These are phyloP conservation scores for Anthoceros angustus DNA, from an alignment of 225 moss, liverwort and hornwort species.

Conservation along the genomic window DNA sequence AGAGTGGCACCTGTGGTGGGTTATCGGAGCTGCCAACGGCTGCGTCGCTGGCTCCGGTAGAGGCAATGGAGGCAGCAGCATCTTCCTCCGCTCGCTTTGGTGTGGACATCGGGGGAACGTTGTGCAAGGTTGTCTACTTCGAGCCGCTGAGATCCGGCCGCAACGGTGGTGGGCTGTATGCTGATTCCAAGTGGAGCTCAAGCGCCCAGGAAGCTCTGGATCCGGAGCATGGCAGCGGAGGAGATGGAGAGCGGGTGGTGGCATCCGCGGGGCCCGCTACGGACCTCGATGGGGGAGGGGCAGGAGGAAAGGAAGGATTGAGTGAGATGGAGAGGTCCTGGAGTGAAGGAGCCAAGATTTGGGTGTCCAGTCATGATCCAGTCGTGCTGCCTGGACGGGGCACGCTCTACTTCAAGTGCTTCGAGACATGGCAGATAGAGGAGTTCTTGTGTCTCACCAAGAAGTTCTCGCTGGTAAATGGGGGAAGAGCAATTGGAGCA, in stretches of 20 bases:
- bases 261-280: neutral
- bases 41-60: too few species aligned
- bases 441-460: slow-evolving; percentile 64
- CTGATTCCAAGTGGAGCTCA: neutral
- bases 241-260: neutral
- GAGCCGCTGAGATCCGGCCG: slow-evolving; percentile 31
- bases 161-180: neutral
- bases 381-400: slow-evolving; percentile 66
- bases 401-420: slow-evolving; percentile 82
- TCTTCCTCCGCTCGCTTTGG: slow-evolving; percentile 56
- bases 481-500: slow-evolving; percentile 67
- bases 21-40: too few species aligned
- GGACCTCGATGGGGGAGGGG: neutral
- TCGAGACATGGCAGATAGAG: slow-evolving; percentile 82
- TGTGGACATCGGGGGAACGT: slow-evolving; percentile 73
- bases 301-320: slow-evolving; percentile 7
- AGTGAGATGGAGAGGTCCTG: slow-evolving; percentile 16
- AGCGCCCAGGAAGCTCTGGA: neutral
- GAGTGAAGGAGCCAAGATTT: slow-evolving; percentile 55
- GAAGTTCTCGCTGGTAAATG: slow-evolving; percentile 53
- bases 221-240: slow-evolving; percentile 5
- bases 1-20: too few species aligned
- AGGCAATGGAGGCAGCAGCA: slow-evolving; percentile 16
- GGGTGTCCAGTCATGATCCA: slow-evolving; percentile 78
- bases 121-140: slow-evolving; percentile 80